Conservation (phyloP, 1,284 basidiomycete genomes). For the Microbotryomycetes sp. region DNA sequence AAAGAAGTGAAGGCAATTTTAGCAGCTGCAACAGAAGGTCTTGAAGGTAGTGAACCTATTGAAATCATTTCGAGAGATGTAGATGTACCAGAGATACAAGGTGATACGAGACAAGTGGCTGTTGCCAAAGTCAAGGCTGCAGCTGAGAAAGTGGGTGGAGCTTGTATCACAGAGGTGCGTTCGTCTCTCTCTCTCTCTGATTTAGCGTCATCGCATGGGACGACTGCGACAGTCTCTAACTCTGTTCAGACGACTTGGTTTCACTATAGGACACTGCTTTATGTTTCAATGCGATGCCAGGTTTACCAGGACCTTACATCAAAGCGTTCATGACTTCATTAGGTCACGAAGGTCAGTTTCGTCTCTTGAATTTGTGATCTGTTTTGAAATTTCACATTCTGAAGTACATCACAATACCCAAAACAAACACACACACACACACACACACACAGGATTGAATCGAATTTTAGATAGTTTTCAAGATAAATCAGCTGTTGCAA, state of each 20-base stretch:
- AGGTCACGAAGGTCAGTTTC: conserved; percentile 61
- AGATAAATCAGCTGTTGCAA: conserved; percentile 72
- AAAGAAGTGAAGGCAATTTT: conserved; percentile 78
- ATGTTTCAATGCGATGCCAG: conserved; percentile 79
- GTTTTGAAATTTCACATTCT: conserved; percentile 2
- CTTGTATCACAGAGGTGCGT: conserved; percentile 76
- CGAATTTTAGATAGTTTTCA: conserved; percentile 76
- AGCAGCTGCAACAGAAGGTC: conserved; percentile 44
- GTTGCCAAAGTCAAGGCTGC: conserved; percentile 78
- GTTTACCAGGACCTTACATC: conserved; percentile 94
- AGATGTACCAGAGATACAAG: conserved; percentile 87
- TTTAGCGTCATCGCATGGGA: neutral
- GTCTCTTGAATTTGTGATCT: neutral
- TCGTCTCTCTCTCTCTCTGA: neutral
- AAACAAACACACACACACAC: too few relatives aligned
- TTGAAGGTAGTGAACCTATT: conserved; percentile 46
- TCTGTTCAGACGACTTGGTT: neutral
- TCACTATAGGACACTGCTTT: conserved; percentile 72
- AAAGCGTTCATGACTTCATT: conserved; percentile 78
- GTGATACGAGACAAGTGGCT: conserved; percentile 84
- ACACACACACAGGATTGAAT: conserved; percentile 62
- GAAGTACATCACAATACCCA: too few relatives aligned
- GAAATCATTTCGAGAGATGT: conserved; percentile 61
- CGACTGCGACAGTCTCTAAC: neutral
- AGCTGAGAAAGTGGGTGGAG: conserved; percentile 67